Evolutionary conservation across 495 filamentous ascomycete species (phyloP).

Genomic region (Cercophora newfieldiana): DNA sequence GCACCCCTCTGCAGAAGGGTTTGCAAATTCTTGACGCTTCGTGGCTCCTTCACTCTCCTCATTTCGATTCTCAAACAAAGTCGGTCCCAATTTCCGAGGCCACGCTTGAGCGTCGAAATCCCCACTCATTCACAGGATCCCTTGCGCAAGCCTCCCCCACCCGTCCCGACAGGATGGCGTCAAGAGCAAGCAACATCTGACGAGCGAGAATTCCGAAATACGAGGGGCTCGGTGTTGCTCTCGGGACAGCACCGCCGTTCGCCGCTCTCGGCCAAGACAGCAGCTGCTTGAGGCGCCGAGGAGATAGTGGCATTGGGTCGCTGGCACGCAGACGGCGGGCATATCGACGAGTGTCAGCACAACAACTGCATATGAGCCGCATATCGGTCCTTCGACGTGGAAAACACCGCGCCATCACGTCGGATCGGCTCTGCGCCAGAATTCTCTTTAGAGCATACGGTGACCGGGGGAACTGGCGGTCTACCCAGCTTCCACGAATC

Average conservation of each 20-base stretch:
- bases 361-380: neutral
- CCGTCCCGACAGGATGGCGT: conserved; percentile 2
- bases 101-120: neutral
- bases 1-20: neutral
- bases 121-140: neutral
- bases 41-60: neutral
- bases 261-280: neutral
- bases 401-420: neutral
- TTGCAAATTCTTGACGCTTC: neutral
- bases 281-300: neutral
- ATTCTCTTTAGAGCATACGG: neutral
- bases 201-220: conserved; percentile 1
- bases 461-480: neutral
- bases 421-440: neutral
- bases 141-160: conserved; percentile 5
- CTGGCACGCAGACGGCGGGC: neutral
- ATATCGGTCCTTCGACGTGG: neutral
- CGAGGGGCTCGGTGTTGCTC: neutral
- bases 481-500: neutral
- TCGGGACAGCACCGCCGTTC: neutral
- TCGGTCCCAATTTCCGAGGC: neutral
- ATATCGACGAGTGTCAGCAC: neutral
- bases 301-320: neutral
- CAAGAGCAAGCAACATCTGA: neutral
- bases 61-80: neutral